phyloP scores from a whole-genome alignment of 2,329 filamentous ascomycete genomes.

The Aspergillus fumigatus region DNA sequence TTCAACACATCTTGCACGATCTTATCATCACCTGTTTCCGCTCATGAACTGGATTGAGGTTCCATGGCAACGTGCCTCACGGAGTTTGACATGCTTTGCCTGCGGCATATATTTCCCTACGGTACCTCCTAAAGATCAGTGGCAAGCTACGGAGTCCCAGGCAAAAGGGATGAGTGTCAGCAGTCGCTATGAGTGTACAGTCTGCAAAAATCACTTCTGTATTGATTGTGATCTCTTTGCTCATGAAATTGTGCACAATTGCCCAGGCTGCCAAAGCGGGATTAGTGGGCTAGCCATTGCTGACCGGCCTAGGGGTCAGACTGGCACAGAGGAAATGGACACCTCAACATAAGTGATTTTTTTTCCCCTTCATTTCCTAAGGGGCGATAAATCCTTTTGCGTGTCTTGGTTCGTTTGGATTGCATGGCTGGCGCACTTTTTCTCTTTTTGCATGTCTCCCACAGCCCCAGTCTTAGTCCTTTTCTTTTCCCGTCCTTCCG shows the following conservation, averaged over 20 bases:
- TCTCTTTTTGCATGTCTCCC: too few relatives aligned
- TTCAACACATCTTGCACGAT: constrained; percentile 87
- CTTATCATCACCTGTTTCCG: constrained; percentile 89
- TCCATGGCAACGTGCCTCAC: constrained; percentile 67
- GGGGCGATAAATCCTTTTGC: too few relatives aligned
- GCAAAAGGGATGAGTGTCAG: constrained; percentile 74
- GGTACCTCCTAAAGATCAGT: constrained; percentile 36
- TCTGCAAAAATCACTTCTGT: constrained; percentile 89
- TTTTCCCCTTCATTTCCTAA: too few relatives aligned
- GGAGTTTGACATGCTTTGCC: constrained; percentile 66
- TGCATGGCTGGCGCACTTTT: too few relatives aligned
- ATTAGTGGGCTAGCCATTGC: constrained; percentile 7
- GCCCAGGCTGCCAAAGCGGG: constrained; percentile 72
- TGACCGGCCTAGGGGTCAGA: constrained; percentile 7
- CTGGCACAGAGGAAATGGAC: constrained; percentile 34
- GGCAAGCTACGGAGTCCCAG: constrained; percentile 31
- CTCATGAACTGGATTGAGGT: constrained; percentile 89
- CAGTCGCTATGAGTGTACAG: constrained; percentile 79
- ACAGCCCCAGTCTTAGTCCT: too few relatives aligned
- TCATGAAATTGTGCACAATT: constrained; percentile 93
- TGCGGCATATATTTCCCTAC: constrained; percentile 70
- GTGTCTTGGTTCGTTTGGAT: too few relatives aligned
- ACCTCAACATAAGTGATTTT: constrained; percentile 15
- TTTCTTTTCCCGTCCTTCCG: too few relatives aligned
- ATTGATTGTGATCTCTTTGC: constrained; percentile 97